Base-by-base conservation (phyloP, 768 basidiomycete species). In the Crassisporium funariophilum region DNA sequence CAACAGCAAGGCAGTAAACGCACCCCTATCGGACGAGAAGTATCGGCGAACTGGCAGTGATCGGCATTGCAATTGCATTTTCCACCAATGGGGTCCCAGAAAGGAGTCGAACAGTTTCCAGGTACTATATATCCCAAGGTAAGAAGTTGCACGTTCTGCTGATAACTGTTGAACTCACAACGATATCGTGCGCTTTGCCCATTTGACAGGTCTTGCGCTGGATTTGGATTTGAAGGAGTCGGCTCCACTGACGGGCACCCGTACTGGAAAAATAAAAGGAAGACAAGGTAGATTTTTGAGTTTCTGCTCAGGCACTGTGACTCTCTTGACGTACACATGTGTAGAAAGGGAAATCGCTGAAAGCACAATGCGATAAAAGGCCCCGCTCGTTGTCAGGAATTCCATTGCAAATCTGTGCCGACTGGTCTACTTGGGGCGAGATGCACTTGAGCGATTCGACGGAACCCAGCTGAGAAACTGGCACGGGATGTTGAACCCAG, bases 291-390 rank as follows among this genome's bases (percentile, higher is more conserved):
- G n/a, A n/a, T n/a, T n/a, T n/a, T n/a, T n/a, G n/a, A n/a, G n/a
- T n/a, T n/a, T n/a, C n/a, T n/a, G n/a, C n/a, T n/a, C n/a, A n/a
- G n/a, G n/a, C n/a, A n/a, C n/a, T n/a, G n/a, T n/a, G n/a, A n/a
- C n/a, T n/a, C n/a, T n/a, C n/a, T n/a, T n/a, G n/a, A 78, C 84
- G 38, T 63, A 87, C 84, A 61, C 87, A 88, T 44, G 87, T 90
- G 51, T 68, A 83, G 75, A 87, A 91, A 3, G 88, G 88, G 71
- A 86, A 89, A 60, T 88, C 86, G 1, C 76, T 47, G 68, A 90
- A 90, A 4, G 70, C 62, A 62, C 88, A 90, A 40, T 77, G 78
- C 10, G 68, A 62, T 15, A 88, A 57, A 12, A 88, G 62, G 4
- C 87, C 86, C 1, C 62, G 64, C 64, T 90, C 81, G 57, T 88